Conservation (phyloP, 2,329 filamentous ascomycete species). For the Biscogniauxia sp. region DNA sequence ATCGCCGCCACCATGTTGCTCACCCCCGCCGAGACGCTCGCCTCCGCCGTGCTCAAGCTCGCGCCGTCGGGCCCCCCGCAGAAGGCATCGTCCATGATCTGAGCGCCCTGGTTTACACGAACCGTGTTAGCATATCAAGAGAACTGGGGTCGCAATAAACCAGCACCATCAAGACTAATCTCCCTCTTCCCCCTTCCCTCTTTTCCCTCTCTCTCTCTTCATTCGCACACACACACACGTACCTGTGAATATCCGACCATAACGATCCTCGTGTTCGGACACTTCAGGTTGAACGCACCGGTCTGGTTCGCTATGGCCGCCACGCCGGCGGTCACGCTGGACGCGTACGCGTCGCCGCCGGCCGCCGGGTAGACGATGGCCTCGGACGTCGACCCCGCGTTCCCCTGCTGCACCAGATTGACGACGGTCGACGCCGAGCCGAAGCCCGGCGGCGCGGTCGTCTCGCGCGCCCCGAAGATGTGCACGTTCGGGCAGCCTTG, state of each 20-base stretch:
- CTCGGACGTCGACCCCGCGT: slow-evolving; percentile 44
- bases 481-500: slow-evolving; percentile 42
- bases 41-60: slow-evolving; percentile 44
- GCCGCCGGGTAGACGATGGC: slow-evolving; percentile 53
- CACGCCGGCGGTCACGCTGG: slow-evolving; percentile 51
- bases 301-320: slow-evolving; percentile 47
- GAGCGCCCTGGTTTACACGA: slow-evolving; percentile 53
- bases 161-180: neutral
- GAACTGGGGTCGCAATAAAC: no score
- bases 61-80: slow-evolving; percentile 55
- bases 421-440: slow-evolving; percentile 44
- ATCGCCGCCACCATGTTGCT: slow-evolving; percentile 53
- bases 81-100: slow-evolving; percentile 60
- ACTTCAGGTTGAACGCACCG: slow-evolving; percentile 49
- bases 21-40: slow-evolving; percentile 42
- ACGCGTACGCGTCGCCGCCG: slow-evolving; percentile 51
- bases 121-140: no score
- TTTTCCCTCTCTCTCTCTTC: no score
- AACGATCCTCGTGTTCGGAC: slow-evolving; percentile 53
- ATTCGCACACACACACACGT: slow-evolving; percentile 9
- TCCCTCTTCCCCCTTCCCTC: neutral
- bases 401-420: slow-evolving; percentile 39
- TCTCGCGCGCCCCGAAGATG: slow-evolving; percentile 50
- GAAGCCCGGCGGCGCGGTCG: slow-evolving; percentile 44
- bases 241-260: slow-evolving; percentile 62